Base-by-base conservation (phyloP, 176 grass and related monocot genomes). In the Oryza coarctata region DNA sequence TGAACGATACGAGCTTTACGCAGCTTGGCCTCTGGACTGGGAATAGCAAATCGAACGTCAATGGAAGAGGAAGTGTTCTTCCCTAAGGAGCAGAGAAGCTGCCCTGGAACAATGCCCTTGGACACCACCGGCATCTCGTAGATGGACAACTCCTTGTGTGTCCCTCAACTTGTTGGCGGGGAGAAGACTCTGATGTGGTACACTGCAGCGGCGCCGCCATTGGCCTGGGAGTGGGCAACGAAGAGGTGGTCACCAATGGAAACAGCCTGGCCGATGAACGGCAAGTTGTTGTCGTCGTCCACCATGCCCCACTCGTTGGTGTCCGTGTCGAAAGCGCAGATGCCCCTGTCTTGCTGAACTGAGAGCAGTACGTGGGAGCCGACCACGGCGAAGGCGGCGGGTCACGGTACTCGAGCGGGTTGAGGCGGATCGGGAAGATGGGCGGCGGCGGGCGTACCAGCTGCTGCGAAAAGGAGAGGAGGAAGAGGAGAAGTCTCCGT, bases 291-390 rank as follows among this genome's bases (percentile, higher is more conserved):
- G n/a, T n/a, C n/a, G 40, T 32, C 39, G 9, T 49, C 26, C 62
- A 79, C 76, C 38, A 66, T 47, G 4, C 33, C 62, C 76, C 76
- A 79, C 18, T 47, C 0, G 17, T 50, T 22, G 10, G 39, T 1
- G 2, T 49, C 40, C 10, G 49, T 27, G 25, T 67, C 17, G 3
- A 79, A 79, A 2, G 76, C 63, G 20, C 58, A 79, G 10, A 63
- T 79, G 9, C 77, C 77, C 77, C 33, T 79, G 18, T 79, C 77
- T 50, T 50, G 77, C 9, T 50, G 28, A 17, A 49, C 34, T 6
- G 63, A 79, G 11, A 79, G 77, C 29, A 79, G 27, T 27, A 79
- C 68, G 77, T 79, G 40, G 27, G 77, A 79, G 27, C 63, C 63
- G 6, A 79, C 63, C 2, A 67, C 10, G 15, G 63, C 77, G 3